phyloP scores from a whole-genome alignment of 129 eudicot genomes.

The Lactuca sativa region DNA sequence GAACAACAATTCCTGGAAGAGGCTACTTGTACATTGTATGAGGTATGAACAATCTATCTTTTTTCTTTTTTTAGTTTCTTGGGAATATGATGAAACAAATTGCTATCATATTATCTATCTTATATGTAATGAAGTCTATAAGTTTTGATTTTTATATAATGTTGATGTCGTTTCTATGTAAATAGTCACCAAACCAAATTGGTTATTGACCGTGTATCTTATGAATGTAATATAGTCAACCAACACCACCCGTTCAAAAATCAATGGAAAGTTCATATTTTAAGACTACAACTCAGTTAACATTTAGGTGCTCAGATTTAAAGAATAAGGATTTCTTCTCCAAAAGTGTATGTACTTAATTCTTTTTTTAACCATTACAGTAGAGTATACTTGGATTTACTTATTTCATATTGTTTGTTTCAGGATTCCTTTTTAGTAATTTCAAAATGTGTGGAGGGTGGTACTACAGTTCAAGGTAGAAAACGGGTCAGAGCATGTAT shows the following conservation, averaged over 20 bases:
- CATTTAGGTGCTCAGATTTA: constrained; percentile 74
- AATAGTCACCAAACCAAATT: constrained; percentile 67
- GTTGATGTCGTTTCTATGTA: constrained; percentile 37
- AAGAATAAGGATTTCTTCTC: constrained; percentile 85
- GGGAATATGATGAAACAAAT: not conserved
- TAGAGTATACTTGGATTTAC: not conserved
- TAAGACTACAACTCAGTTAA: constrained; percentile 71
- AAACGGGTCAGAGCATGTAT: too few relatives aligned
- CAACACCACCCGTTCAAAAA: constrained; percentile 34
- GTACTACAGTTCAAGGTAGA: constrained; percentile 40
- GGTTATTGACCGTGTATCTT: constrained; percentile 64
- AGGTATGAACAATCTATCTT: constrained; percentile 44
- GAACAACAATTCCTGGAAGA: constrained; percentile 90
- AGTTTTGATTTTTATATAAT: constrained; percentile 3
- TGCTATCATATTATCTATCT: constrained; percentile 1
- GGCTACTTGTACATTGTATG: constrained; percentile 63
- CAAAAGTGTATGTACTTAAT: constrained; percentile 60
- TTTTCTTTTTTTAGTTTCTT: constrained; percentile 5
- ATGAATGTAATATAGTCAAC: constrained; percentile 46
- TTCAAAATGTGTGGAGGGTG: constrained; percentile 61
- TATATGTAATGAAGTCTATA: not conserved
- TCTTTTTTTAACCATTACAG: constrained; percentile 1
- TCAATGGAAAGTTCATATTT: constrained; percentile 67
- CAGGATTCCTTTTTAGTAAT: constrained; percentile 88
- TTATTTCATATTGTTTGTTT: constrained; percentile 27